phyloP scores from a whole-genome alignment of 1,139 yeast species.

The Diutina mesorugosa region DNA sequence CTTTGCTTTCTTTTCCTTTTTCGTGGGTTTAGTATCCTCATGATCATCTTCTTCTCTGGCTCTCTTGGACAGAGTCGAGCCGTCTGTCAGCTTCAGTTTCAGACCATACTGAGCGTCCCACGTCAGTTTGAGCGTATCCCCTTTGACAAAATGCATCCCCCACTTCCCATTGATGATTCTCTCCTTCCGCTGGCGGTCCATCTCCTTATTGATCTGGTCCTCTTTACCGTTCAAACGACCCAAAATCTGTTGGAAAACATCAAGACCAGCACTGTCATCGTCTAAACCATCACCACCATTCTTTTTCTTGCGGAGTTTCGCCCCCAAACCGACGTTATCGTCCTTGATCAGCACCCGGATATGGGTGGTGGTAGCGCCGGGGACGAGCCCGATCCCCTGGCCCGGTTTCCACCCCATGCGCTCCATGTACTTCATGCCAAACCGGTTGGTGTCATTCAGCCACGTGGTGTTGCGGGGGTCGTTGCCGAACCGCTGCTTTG shows the following conservation, averaged over 20 bases:
- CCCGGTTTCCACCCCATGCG: constrained; percentile 92
- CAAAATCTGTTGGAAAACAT: constrained; percentile 80
- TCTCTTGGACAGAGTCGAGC: background rate
- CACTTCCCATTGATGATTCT: constrained; percentile 64
- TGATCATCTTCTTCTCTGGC: constrained; percentile 21
- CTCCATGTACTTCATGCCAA: constrained; percentile 78
- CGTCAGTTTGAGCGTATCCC: constrained; percentile 73
- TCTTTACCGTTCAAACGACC: constrained; percentile 79
- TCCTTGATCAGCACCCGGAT: constrained; percentile 72
- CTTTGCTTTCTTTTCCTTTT: constrained; percentile 9
- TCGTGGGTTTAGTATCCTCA: constrained; percentile 3
- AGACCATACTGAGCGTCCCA: constrained; percentile 47
- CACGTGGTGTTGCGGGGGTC: constrained; percentile 94
- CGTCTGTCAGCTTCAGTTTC: background rate
- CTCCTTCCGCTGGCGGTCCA: constrained; percentile 55
- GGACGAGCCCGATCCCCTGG: constrained; percentile 64
- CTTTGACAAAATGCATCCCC: constrained; percentile 80
- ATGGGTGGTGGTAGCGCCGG: constrained; percentile 59
- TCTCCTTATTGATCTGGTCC: constrained; percentile 40
- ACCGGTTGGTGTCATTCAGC: constrained; percentile 77
- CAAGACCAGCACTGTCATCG: constrained; percentile 84
- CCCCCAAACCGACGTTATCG: constrained; percentile 79
- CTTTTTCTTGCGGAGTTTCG: constrained; percentile 48
- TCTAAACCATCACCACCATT: constrained; percentile 45
- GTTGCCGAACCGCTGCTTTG: constrained; percentile 73